Percentiles rank a stretch among this genome's conserved stretches.
Evolutionary conservation across 2,329 filamentous ascomycete species (phyloP).

Genomic region (Claviceps pusilla): DNA sequence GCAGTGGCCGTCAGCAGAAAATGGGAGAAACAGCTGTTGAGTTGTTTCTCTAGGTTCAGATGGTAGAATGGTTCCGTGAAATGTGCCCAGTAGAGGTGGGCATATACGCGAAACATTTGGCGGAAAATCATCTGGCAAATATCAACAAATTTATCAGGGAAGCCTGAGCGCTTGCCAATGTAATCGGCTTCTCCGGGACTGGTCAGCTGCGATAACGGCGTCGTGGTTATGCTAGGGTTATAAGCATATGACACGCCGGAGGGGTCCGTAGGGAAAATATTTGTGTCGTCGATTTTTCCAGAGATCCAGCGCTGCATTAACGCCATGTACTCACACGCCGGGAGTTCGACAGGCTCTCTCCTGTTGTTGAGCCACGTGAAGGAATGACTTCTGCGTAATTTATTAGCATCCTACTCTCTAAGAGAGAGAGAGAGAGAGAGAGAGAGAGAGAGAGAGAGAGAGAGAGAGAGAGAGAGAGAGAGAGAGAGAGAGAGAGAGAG

Average conservation of each 20-base stretch:
- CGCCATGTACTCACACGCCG: constrained; percentile 84
- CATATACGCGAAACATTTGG: constrained; percentile 97
- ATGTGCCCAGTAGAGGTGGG: constrained; percentile 95
- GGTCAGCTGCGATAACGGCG: constrained; percentile 47
- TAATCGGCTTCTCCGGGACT: constrained; percentile 52
- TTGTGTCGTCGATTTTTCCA: constrained; percentile 80
- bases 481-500: no score
- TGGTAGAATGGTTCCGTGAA: constrained; percentile 75
- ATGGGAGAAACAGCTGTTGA: constrained; percentile 80
- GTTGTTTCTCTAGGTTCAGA: constrained; percentile 62
- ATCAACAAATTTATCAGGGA: constrained; percentile 75
- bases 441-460: no score
- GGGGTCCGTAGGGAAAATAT: constrained; percentile 80
- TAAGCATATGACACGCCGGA: constrained; percentile 52
- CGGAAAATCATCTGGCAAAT: constrained; percentile 91
- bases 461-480: no score
- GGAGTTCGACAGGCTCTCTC: constrained; percentile 77
- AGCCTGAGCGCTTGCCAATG: constrained; percentile 84
- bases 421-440: no score
- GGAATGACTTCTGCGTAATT: constrained; percentile 54
- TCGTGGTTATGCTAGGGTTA: constrained; percentile 42
- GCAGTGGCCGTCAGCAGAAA: constrained; percentile 69
- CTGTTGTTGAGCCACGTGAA: constrained; percentile 93
- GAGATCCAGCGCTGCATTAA: constrained; percentile 96
- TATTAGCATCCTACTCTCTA: not conserved